Conservation (phyloP, 345 rosid genomes). For the rapeseed (Brassica napus) region DNA sequence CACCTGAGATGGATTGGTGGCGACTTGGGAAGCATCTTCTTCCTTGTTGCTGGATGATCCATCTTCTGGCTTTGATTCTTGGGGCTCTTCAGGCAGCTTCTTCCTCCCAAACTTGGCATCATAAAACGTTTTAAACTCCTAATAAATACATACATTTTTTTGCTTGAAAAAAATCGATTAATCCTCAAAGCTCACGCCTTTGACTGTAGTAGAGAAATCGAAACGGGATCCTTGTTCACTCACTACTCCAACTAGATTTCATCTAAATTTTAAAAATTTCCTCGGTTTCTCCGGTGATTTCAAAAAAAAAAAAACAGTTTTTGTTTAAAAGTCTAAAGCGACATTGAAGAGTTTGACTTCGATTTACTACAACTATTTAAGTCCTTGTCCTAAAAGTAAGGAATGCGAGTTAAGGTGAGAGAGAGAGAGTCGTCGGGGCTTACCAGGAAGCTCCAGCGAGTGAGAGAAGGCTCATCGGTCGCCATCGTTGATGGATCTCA, state of each 20-base stretch:
- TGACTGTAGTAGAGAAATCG: constrained; percentile 25
- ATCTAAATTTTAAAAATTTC: not conserved
- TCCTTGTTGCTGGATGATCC: constrained; percentile 47
- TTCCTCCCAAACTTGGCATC: constrained; percentile 94
- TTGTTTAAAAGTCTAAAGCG: not conserved
- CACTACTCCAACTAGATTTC: not conserved
- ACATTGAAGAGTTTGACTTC: constrained; percentile 25
- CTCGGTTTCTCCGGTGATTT: constrained; percentile 34
- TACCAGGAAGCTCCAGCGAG: constrained; percentile 97
- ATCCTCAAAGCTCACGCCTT: constrained; percentile 30
- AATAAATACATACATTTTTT: constrained; percentile 46
- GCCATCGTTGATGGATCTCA: constrained; percentile 43
- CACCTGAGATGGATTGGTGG: constrained; percentile 66
- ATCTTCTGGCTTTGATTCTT: constrained; percentile 45
- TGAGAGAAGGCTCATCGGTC: constrained; percentile 60
- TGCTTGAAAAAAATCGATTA: constrained; percentile 32
- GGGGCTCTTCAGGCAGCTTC: constrained; percentile 44
- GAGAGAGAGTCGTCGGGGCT: not conserved
- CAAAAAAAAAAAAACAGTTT: not conserved
- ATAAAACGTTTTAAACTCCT: constrained; percentile 78
- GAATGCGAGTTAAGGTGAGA: not conserved
- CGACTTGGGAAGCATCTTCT: constrained; percentile 58
- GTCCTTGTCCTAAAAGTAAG: not conserved
- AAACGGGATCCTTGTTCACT: constrained; percentile 13
- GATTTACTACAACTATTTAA: not conserved